Conservation (phyloP, 805 yeast species). For the Yamadazyma tumulicola region DNA sequence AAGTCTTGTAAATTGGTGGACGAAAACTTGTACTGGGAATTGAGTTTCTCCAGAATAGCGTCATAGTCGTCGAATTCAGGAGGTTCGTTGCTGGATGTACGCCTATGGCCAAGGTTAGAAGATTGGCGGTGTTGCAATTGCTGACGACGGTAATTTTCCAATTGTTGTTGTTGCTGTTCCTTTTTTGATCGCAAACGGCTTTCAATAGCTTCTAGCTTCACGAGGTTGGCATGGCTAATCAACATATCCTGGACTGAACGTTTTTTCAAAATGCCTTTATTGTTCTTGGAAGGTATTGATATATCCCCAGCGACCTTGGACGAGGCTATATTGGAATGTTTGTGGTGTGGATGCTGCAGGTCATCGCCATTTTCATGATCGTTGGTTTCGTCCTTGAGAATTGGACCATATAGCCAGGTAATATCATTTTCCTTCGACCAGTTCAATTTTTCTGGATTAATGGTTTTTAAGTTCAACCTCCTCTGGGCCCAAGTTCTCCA, state of each 20-base stretch:
- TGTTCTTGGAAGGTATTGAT: constrained; percentile 26
- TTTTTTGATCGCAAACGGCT: constrained; percentile 30
- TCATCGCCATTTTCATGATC: constrained; percentile 19
- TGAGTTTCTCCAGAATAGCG: constrained; percentile 41
- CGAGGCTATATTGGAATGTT: constrained; percentile 30
- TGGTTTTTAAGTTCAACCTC: constrained; percentile 62
- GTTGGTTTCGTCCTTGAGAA: constrained; percentile 44
- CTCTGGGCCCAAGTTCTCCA: constrained; percentile 97
- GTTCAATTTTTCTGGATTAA: constrained; percentile 86
- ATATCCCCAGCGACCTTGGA: constrained; percentile 44
- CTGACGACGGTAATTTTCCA: constrained; percentile 9
- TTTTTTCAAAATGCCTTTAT: constrained; percentile 86
- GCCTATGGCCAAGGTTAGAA: constrained; percentile 5
- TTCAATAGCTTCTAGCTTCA: constrained; percentile 39
- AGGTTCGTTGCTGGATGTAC: constrained; percentile 21
- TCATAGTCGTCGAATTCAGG: constrained; percentile 43
- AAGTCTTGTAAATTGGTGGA: constrained; percentile 11
- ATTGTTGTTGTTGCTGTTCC: constrained; percentile 20
- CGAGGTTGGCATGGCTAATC: constrained; percentile 54
- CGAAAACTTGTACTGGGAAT: constrained; percentile 32
- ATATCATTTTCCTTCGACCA: constrained; percentile 98
- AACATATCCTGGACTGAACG: constrained; percentile 80
- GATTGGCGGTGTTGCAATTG: constrained; percentile 7
- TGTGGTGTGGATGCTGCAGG: constrained; percentile 7
- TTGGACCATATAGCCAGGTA: constrained; percentile 97